A percentile compares a stretch with the other conserved stretches of the same genome.
phyloP scores from a whole-genome alignment of 1,139 yeast genomes.

The Saccharomycopsis crataegensis region DNA sequence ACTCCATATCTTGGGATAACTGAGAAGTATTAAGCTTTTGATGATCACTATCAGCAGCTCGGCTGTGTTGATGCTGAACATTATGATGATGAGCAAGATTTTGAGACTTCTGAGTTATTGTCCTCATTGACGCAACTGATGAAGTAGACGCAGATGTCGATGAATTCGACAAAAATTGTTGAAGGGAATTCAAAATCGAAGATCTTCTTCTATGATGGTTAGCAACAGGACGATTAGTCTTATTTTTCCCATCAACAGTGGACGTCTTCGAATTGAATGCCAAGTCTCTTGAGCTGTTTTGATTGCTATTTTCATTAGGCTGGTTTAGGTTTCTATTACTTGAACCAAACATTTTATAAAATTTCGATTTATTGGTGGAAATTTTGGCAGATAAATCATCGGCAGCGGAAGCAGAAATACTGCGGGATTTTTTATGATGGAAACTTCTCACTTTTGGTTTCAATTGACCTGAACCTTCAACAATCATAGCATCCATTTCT shows the following conservation, averaged over 20 bases:
- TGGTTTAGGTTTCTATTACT: neutral
- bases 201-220: constrained; percentile 4
- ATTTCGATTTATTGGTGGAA: neutral
- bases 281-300: no score
- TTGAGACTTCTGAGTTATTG: neutral
- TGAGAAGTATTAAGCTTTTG: neutral
- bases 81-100: no score
- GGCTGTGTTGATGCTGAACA: no score
- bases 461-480: no score
- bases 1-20: neutral
- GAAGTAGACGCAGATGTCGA: neutral
- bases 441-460: neutral
- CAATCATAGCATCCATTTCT: no score
- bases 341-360: constrained; percentile 5
- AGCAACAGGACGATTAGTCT: neutral
- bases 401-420: constrained; percentile 13
- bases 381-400: constrained; percentile 9
- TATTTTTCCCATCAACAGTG: no score
- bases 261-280: no score
- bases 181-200: constrained; percentile 10
- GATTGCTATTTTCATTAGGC: neutral
- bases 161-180: neutral
- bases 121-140: neutral
- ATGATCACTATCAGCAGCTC: neutral
- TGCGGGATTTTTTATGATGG: constrained; percentile 15